Conservation (phyloP, 2,329 filamentous ascomycete genomes). For the Cercospora beticola region DNA sequence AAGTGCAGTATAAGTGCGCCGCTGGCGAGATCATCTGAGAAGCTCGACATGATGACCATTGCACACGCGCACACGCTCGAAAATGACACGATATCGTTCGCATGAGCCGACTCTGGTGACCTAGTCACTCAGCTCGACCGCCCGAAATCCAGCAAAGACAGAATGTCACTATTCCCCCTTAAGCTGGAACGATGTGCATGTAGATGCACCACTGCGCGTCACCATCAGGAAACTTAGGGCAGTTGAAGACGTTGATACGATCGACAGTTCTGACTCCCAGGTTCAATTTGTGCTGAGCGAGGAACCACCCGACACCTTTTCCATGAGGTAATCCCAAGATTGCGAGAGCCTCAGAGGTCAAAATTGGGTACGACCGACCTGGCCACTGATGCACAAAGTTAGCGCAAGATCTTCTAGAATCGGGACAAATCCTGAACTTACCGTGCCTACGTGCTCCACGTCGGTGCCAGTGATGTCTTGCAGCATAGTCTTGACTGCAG, state of each 20-base stretch:
- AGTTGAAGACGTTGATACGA: background rate
- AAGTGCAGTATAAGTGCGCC: background rate
- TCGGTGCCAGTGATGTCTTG: background rate
- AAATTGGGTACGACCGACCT: background rate
- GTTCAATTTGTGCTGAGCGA: background rate
- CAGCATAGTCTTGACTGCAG: background rate
- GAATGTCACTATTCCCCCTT: too few species aligned
- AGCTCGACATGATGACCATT: background rate
- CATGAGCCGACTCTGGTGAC: background rate
- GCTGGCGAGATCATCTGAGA: background rate
- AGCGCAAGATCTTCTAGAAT: background rate
- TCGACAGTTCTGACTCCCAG: background rate
- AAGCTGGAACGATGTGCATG: slow-evolving; percentile 2
- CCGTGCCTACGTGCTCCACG: background rate
- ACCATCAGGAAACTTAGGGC: background rate
- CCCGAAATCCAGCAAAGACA: too few species aligned
- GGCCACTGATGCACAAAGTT: background rate
- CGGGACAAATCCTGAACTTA: background rate
- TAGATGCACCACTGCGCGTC: slow-evolving; percentile 1
- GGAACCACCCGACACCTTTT: slow-evolving; percentile 4
- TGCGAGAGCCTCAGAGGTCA: background rate
- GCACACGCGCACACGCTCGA: background rate
- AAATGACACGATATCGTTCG: background rate
- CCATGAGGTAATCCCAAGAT: background rate
- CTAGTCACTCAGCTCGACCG: background rate